phyloP scores from a whole-genome alignment of 2,329 filamentous ascomycete genomes.

The Pseudopyricularia cyperi region DNA sequence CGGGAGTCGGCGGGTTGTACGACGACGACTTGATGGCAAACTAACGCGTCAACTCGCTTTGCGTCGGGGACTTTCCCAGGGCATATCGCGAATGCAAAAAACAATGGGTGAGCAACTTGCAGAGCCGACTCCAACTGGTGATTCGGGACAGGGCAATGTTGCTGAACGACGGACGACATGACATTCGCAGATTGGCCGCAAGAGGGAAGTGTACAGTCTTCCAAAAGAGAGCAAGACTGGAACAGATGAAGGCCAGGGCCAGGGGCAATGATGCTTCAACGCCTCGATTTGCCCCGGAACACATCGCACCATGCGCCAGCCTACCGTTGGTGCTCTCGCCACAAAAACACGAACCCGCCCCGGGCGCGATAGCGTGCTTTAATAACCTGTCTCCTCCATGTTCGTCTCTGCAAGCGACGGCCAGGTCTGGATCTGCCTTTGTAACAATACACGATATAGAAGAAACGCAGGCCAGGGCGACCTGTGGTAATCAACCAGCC shows the following conservation, averaged over 20 bases:
- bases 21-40: not conserved
- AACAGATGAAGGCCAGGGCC: not conserved
- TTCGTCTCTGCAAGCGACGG: too few species aligned
- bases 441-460: too few species aligned
- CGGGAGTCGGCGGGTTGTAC: not conserved
- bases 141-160: not conserved
- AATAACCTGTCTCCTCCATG: too few species aligned
- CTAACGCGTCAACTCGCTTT: not conserved
- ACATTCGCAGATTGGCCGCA: not conserved
- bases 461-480: too few species aligned
- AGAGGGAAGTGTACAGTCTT: not conserved
- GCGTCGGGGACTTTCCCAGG: conserved; percentile 29
- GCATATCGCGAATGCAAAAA: conserved; percentile 94
- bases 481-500: too few species aligned
- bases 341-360: too few species aligned
- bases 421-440: too few species aligned
- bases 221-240: not conserved
- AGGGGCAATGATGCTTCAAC: not conserved
- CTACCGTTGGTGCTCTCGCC: too few species aligned
- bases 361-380: too few species aligned
- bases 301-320: too few species aligned
- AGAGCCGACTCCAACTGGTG: not conserved
- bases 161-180: not conserved
- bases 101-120: conserved; percentile 52
- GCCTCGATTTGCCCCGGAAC: not conserved